Base-by-base conservation (phyloP, 2,329 filamentous ascomycete species). In the Cercospora janseana region DNA sequence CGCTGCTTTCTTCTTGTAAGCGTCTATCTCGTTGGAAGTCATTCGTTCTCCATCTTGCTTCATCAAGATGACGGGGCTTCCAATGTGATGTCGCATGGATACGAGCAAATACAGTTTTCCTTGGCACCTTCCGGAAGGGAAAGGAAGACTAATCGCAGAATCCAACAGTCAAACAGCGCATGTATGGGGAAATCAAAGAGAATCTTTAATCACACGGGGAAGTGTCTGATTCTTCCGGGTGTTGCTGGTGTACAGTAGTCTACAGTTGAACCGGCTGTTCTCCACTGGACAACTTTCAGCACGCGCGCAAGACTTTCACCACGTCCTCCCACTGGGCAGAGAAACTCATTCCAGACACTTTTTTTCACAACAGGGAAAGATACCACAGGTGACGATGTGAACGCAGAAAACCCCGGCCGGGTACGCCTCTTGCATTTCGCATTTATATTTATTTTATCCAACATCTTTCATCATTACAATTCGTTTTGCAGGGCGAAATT, bases 1-100 rank as follows among this genome's bases (percentile, higher is more conserved):
- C 48, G 56, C 48, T 43, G 56, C 56, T 47, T 42, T 59, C 54
- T 56, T 59, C 54, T 49, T 59, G 56, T 59, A 57, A 52, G 48
- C 47, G 24, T 46, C 32, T 23, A 38, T 38, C 44, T 20, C 23
- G 23, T 47, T 16, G 20, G 27, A 35, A 15, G 9, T 35, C 20
- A 15, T 7, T 3, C 13, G 9, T 7, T 3, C 15, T 34, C 13
- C 6, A 34, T 5, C 29, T 4, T 32, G n/a, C 12, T 6, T 32
- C 4, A 32, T 5, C 29, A n/a, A n/a, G n/a, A n/a, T n/a, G n/a
- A n/a, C n/a, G n/a, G n/a, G n/a, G n/a, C n/a, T n/a, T n/a, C n/a
- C n/a, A n/a, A n/a, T n/a, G n/a, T n/a, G n/a, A n/a, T n/a, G n/a
- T n/a, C n/a, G 29, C 18, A 12, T n/a, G 18, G 34, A 23, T 38